phyloP scores from a whole-genome alignment of 2,329 filamentous ascomycete genomes.

The Xylaria polymorpha region DNA sequence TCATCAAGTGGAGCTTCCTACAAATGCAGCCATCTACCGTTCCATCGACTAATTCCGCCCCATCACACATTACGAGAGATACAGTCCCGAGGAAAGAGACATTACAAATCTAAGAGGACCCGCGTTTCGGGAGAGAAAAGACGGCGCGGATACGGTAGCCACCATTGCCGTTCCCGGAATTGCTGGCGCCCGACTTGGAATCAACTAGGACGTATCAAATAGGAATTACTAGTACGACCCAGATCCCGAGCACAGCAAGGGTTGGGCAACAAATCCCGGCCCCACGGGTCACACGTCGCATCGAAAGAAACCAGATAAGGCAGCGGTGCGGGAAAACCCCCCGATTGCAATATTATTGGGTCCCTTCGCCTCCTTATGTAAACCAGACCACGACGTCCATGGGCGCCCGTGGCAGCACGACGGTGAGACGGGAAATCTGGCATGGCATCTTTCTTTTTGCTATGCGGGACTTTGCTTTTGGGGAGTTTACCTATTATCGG shows the following conservation, averaged over 20 bases:
- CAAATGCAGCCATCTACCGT: neutral
- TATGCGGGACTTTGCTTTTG: neutral
- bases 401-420: slow-evolving; percentile 8
- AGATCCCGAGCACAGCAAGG: slow-evolving; percentile 33
- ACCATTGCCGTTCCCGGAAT: slow-evolving; percentile 10
- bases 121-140: neutral
- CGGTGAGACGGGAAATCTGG: slow-evolving; percentile 16
- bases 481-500: slow-evolving; percentile 5
- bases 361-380: neutral
- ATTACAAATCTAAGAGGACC: neutral
- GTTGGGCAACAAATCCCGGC: slow-evolving; percentile 34
- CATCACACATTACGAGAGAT: neutral
- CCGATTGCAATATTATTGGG: slow-evolving; percentile 11
- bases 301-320: slow-evolving; percentile 3
- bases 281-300: slow-evolving; percentile 25
- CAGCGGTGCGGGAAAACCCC: slow-evolving; percentile 7
- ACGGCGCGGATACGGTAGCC: neutral
- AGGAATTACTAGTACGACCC: slow-evolving; percentile 15
- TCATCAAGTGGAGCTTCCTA: slow-evolving; percentile 26
- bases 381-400: slow-evolving; percentile 15
- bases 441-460: slow-evolving; percentile 13
- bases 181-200: neutral
- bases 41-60: neutral
- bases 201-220: slow-evolving; percentile 10
- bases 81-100: neutral